Evolutionary conservation across 495 filamentous ascomycete species (phyloP).

Genomic region (Penicillium malachiteum): DNA sequence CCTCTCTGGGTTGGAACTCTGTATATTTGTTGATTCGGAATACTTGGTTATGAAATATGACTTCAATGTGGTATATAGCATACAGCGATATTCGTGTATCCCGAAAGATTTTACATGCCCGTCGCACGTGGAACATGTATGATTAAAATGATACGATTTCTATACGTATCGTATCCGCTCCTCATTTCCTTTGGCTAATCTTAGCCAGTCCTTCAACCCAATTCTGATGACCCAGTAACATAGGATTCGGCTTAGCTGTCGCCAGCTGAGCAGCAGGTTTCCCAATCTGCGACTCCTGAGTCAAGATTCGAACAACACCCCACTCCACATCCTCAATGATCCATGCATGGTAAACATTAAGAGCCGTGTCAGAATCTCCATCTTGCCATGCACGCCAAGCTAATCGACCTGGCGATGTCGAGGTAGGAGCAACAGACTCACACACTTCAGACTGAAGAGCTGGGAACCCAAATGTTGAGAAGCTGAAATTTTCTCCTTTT

Average conservation of each 20-base stretch:
- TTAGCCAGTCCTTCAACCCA: constrained; percentile 11
- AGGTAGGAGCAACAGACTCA: constrained; percentile 11
- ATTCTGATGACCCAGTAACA: constrained; percentile 15
- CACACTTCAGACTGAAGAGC: constrained; percentile 4
- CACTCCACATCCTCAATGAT: constrained; percentile 7
- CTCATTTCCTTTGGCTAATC: neutral
- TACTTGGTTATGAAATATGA: too few species aligned
- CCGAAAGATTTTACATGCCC: too few species aligned
- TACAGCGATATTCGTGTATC: too few species aligned
- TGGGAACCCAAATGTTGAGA: constrained; percentile 16
- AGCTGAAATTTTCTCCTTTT: neutral
- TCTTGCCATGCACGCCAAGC: constrained; percentile 15
- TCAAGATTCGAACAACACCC: constrained; percentile 7
- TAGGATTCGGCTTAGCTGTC: constrained; percentile 9
- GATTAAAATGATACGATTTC: too few species aligned
- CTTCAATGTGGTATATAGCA: too few species aligned
- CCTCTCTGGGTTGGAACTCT: too few species aligned
- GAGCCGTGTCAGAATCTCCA: constrained; percentile 9
- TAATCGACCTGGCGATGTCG: constrained; percentile 5
- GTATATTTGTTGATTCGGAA: too few species aligned
- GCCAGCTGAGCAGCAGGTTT: constrained; percentile 12
- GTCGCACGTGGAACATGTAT: too few species aligned
- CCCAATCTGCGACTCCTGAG: constrained; percentile 14
- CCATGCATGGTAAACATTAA: constrained; percentile 16
- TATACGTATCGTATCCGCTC: too few species aligned